Percentiles rank a stretch among this genome's conserved stretches.
These are phyloP conservation scores for Petunia secreta DNA, from an alignment of 257 asterid genomes.

Conservation along the genomic window DNA sequence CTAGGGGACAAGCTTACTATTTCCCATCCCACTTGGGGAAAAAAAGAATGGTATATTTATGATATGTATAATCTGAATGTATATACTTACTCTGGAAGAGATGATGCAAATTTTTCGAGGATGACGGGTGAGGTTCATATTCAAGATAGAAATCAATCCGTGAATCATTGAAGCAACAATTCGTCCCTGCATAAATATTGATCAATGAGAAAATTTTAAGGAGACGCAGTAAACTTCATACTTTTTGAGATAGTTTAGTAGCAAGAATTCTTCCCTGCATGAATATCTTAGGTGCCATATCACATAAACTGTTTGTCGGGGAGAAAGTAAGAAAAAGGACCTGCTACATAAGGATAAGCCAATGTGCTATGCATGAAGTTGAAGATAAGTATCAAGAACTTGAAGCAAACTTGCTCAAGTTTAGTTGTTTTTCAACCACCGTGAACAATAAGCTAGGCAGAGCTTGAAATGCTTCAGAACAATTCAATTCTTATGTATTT, in stretches of 20 bases:
- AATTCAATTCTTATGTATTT: neutral
- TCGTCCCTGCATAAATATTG: conserved; percentile 62
- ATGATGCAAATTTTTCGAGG: conserved; percentile 83
- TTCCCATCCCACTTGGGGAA: neutral
- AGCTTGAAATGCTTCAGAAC: neutral
- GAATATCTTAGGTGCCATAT: neutral
- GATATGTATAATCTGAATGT: conserved; percentile 11
- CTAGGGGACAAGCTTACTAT: neutral
- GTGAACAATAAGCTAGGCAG: neutral
- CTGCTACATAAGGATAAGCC: neutral
- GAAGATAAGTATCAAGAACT: conserved; percentile 10
- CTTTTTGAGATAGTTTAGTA: conserved; percentile 25
- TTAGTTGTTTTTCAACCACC: conserved; percentile 14
- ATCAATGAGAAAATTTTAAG: neutral
- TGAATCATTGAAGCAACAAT: conserved; percentile 92
- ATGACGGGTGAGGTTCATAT: conserved; percentile 92
- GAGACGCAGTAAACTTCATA: neutral
- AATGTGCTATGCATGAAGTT: conserved; percentile 19
- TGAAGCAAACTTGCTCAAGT: neutral
- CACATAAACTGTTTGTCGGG: too few species aligned
- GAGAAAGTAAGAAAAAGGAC: neutral
- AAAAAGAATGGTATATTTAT: conserved; percentile 8
- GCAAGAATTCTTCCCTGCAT: conserved; percentile 88
- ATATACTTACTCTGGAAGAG: conserved; percentile 82
- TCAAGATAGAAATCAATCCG: conserved; percentile 78